Base-by-base conservation (phyloP, 2,329 filamentous ascomycete species). In the Fusarium caatingaense region DNA sequence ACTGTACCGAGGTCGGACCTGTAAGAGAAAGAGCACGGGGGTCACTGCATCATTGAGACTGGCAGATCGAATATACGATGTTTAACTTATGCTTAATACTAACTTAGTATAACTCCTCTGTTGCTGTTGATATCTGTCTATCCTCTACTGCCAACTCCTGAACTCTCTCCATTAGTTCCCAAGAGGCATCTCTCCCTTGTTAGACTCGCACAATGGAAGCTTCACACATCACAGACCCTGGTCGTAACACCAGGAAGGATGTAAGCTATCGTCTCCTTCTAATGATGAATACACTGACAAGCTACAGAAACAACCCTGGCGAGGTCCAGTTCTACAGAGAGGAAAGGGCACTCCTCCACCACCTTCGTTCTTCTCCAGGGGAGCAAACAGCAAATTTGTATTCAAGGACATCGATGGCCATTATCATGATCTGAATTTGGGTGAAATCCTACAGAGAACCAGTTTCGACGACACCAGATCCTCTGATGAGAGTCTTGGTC, bases 401-500 rank as follows among this genome's bases (percentile, higher is more conserved):
- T n/a, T 55, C 10, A 58, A 48, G n/a, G 53, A 55, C 9, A 34
- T 37, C 1, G 47, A 63, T 18, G 64, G 54, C 0, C 23, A 48
- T 5, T 56, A 55, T 3, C 40, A 51, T 18, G 42, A 54, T 50
- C 23, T 46, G 9, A 21, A 46, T 9, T 13, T 66, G 18, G 34
- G 34, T 13, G 56, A 61, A 1, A 61, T 60, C 3, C 23, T 61
- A 6, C 27, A 55, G 13, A 66, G 41, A 27, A 41, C 45, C 11
- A 64, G 42, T 16, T 49, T 56, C 6, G 54, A 68, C 11, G 65
- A 68, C 3, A 12, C 15, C 10, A 50, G 28, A 13, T 68, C 65
- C 8, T 68, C 64, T 11, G 47, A 55, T 12, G 49, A 68, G 21
- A 68, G 65, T 40, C 47, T 30, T 30, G 44, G 46, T 15, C 64